Base-by-base conservation (phyloP, 2,329 filamentous ascomycete genomes). In the Aspergillus luchuensis region DNA sequence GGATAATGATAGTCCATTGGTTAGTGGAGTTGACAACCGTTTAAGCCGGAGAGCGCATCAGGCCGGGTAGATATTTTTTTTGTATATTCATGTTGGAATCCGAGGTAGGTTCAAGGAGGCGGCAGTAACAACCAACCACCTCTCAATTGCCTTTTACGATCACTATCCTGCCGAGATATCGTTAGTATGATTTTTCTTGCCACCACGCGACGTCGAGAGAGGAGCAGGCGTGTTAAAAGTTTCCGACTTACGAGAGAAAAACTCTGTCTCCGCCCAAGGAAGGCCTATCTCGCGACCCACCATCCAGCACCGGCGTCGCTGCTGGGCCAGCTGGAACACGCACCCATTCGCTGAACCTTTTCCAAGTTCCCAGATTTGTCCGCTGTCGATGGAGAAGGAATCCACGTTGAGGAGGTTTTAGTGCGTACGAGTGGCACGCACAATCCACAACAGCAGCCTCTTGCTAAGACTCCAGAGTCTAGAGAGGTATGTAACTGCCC, bases 161-260 rank as follows among this genome's bases (percentile, higher is more conserved):
- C 8, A 41, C 38, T 41, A 17, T 19, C 10, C 8, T 41, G 38
- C 38, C 38, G 38, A 30, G 28, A 30, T 30, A 30, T 30, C 28
- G 8, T 30, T 41, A 11, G 41, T 21, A 30, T 30, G 28, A 30
- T 21, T 8, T 11, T 45, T 19, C 41, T 45, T 19, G 41, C 41
- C 41, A 45, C 41, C 17, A 17, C 41, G 41, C 41, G 41, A 45
- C 17, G 4, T 21, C n/a, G 41, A 8, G 41, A 17, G 41, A 45
- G 17, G 41, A 45, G 41, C 17, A 45, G 10, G 28, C 28, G 28
- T 30, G 28, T 30, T 30, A 30, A 11, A 11, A 30, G 28, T 2
- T 30, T 30, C 28, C 10, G 28, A 30, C 28, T 62, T 62, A 60
- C 60, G 58, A 64, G 58, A 62, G 53, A 62, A 58, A 61, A 58